Base-by-base conservation (phyloP, 2,329 filamentous ascomycete genomes). In the Fusarium devonianum region DNA sequence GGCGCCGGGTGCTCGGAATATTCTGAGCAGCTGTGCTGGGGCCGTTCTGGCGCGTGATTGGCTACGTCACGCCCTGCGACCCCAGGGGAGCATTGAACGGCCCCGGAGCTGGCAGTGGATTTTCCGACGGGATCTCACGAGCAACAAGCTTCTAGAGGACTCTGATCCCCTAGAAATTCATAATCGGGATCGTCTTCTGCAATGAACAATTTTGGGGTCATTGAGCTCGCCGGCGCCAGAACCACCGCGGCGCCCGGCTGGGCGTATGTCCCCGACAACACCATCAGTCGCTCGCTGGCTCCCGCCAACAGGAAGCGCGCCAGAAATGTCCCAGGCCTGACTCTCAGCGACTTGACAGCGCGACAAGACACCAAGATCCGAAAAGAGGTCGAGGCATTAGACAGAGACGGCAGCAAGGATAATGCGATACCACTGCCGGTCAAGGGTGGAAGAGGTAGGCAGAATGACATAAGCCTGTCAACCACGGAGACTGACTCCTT, bases 181-280 rank as follows among this genome's bases (percentile, higher is more conserved):
- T n/a, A n/a, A n/a, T n/a, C n/a, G n/a, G n/a, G n/a, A n/a, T n/a
- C n/a, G n/a, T n/a, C n/a, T n/a, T n/a, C n/a, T n/a, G 69, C 43
- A 35, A 86, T 85, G 80, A 82, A 84, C 67, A 84, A 86, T 65
- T 87, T 88, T 61, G 88, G 89, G 64, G 90, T 97, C 64, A 86
- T 95, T 72, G 88, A 96, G 63, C 78, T 97, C 48, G 89, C 90
- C 25, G 85, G 84, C 66, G 77, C 85, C 19, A 85, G 84, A 53
- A 85, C 85, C 12, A 83, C 84, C 33, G 78, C 82, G 33, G 89
- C 90, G 1, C 92, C 93, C 1, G 93, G 93, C 66, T 97, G 92
- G 88, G 91, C 91, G 10, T 96, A 96, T 69, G 90, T 97, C 2
- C 86, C 92, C 21, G 90, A 96, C 67, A 86, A 82, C 68, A 81